These are phyloP conservation scores for Hyaloscypha variabilis DNA, from an alignment of 495 filamentous ascomycete genomes.

Conservation along the genomic window DNA sequence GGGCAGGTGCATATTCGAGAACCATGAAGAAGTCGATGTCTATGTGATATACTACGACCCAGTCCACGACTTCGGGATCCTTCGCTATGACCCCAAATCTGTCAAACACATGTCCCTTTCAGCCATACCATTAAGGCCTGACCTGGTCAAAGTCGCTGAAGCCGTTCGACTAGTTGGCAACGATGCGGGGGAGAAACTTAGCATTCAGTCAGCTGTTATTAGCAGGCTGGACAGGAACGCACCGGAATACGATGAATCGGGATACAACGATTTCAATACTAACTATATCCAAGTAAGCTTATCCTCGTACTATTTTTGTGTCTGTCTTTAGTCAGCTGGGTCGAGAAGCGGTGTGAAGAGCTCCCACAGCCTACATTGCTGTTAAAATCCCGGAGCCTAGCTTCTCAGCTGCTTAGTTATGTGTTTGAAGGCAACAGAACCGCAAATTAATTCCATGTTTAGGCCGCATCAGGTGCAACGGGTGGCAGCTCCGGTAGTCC, in stretches of 20 bases:
- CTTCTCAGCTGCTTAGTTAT: no score
- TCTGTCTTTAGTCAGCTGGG: no score
- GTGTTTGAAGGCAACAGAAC: no score
- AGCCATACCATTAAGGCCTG: slow-evolving; percentile 78
- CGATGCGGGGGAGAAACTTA: slow-evolving; percentile 97
- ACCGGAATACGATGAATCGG: slow-evolving; percentile 96
- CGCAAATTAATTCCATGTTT: no score
- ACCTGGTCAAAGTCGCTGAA: slow-evolving; percentile 82
- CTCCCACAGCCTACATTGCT: no score
- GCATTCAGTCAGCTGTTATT: slow-evolving; percentile 96
- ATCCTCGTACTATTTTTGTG: no score
- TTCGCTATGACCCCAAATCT: slow-evolving; percentile 90
- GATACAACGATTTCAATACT: slow-evolving; percentile 99
- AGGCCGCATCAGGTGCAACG: slow-evolving; percentile 93
- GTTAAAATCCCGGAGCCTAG: no score
- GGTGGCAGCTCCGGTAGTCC: slow-evolving; percentile 97
- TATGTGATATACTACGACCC: slow-evolving; percentile 97
- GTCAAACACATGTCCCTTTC: slow-evolving; percentile 95
- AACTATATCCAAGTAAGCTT: slow-evolving; percentile 99
- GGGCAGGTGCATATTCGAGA: slow-evolving; percentile 97
- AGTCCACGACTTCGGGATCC: slow-evolving; percentile 97
- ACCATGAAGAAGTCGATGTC: slow-evolving; percentile 96
- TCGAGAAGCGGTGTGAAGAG: no score
- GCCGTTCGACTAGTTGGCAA: slow-evolving; percentile 98
- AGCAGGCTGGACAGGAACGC: slow-evolving; percentile 94